Evolutionary conservation across 306 rosid species (phyloP), one percentile per base, ranked within the genome.

Genomic region (Myrica gale): DNA sequence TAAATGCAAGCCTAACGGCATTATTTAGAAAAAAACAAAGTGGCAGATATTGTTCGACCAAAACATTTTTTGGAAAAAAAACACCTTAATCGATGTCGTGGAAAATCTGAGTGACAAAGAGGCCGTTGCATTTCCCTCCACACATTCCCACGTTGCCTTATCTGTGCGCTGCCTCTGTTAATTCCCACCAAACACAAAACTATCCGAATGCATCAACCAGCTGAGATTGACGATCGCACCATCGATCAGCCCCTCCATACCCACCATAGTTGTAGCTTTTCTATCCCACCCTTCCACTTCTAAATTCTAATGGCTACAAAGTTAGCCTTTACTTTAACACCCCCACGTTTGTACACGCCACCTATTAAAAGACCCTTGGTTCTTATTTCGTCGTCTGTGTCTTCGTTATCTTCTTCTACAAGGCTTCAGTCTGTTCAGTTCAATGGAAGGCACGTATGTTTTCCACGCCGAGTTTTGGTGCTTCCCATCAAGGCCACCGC

Each of bases 121-220:
- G 74, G 84, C 88, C 65, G 84, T 85, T 83, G 82, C 87, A 75
- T 20, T 89, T 86, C 85, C 85, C 89, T 84, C 95, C 98, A 89
- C 92, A 85, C 85, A 46, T 86, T 87, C 79, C 78, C 21, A 32
- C 9, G 5, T 19, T 66, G 78, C 90, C 98, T 93, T 90, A 93
- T 90, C 97, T 67, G 42, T 71, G 11, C 9, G 46, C 52, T 52
- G n/a, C 69, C 48, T 19, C 54, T 45, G 56, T 78, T 67, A 75
- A 84, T 82, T 79, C 89, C 92, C 88, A 80, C 90, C 88, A 79
- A 87, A 70, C 83, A 74, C 41, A 62, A 50, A 9, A 57, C 15
- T 17, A 58, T 53, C 23, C 39, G 21, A 73, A 45, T 71, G 57
- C 68, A 46, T 56, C 1, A 5, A 65, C 7, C 37, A 17, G 21